Base-by-base conservation (phyloP, 345 rosid species). In the Brassica carinata region DNA sequence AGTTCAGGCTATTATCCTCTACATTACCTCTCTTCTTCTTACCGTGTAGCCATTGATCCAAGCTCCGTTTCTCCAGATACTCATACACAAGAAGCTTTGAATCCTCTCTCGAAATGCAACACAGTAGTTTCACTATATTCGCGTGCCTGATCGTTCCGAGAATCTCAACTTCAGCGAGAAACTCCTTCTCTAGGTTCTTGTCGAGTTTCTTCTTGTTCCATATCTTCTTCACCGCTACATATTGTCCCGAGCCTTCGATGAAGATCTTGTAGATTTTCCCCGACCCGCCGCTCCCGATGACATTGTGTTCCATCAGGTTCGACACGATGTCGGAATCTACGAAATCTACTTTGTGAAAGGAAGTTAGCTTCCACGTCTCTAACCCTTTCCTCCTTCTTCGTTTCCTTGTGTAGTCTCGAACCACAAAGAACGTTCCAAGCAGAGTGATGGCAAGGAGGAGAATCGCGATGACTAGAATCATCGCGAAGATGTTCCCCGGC, bases 51-150 rank as follows among this genome's bases (percentile, higher is more conserved):
- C 99, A 96, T 36, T 84, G 78, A 75, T 96, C 99, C 1, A 96
- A 85, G 65, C 98, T 96, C 1, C 86, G 87, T 57, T 96, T 96
- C 88, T 93, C 94, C 83, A 93, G 79, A 80, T 91, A 96, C 85
- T 96, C 98, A 3, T 96, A 96, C 30, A 96, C 99, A 0, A 96
- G 90, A 79, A 96, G 93, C 87, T 90, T 93, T 0, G 98, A 93
- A 64, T 87, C 89, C 62, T 88, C 96, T 57, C 92, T 85, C 2
- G 98, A 92, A 67, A 96, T 87, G 76, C 97, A 96, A 82, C 99
- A 96, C 83, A 88, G 63, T 30, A 96, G 72, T 78, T 93, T 96
- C 72, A 96, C 94, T 34, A 96, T 96, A 69, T 90, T 96, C 8
- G 91, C 72, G 77, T 96, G 99, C 71, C 92, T 86, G 48, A 96